Base-by-base conservation (phyloP, 2,329 filamentous ascomycete species). In the Penicillium sp. region DNA sequence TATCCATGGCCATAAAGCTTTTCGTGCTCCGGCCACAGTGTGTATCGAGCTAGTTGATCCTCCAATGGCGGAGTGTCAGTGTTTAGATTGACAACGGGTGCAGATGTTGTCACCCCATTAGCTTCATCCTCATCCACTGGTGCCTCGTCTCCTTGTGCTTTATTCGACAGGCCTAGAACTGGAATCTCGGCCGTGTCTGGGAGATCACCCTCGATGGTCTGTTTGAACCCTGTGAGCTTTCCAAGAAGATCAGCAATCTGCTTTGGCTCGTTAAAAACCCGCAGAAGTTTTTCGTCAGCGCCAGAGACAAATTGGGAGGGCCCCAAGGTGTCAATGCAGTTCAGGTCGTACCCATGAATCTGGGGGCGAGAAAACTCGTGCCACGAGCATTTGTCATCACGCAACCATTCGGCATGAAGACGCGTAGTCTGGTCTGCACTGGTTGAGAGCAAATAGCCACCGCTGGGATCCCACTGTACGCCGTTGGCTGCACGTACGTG, bases 1-100 rank as follows among this genome's bases (percentile, higher is more conserved):
- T 97, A 97, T 29, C 95, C 95, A 76, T 99, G 95, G 1, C 95
- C 95, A 76, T 99, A 99, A 1, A 99, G 84, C 78, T 99, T 99
- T 74, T 99, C 95, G 7, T 86, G 86, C 72, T 99, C 95, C 3
- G 95, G 95, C 92, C 93, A 99, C 31, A 99, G 85, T 0, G 95
- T 96, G 73, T 96, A 88, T 9, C 93, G 87, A 24, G 92, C 89
- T 2, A 99, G 85, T 54, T 91, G 88, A 73, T 98, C 95, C 74
- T 99, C 95, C 35, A 91, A 83, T 0, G 95, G 93, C 11, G 95
- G 93, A 62, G 90, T 87, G 43, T 85, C 76, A 52, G 89, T 81
- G 44, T 88, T 83, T 8, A 92, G 58, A 22, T 68, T 60, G 29
- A 65, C 51, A 37, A 56, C 60, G 27, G 69, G 64, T 21, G 55